Base-by-base conservation (phyloP, 1,139 yeast genomes). In the Kurtzmaniella natalensis region DNA sequence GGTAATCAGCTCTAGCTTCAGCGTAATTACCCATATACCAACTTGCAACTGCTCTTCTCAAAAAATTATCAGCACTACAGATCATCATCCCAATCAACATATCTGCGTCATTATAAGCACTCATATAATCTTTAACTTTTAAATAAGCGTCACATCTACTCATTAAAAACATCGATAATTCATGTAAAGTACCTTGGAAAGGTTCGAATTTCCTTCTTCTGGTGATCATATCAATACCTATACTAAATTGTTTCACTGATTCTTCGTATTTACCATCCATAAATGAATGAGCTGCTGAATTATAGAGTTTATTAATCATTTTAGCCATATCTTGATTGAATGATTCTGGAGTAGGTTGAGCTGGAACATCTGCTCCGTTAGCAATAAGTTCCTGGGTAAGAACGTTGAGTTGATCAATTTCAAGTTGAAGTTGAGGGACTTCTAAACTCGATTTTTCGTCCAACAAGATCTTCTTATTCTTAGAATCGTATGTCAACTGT, bases 171-270 rank as follows among this genome's bases (percentile, higher is more conserved):
- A 76, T 69, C 32, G 81, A 72, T 37, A 85, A 61, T 54, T 92
- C 97, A 49, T 83, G 89, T 37, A 88, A 60, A 25, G 89, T 82
- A 28, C 81, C 73, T 44, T 78, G 88, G 49, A 88, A 84, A 8
- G 89, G 70, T 55, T 92, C 98, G 72, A 89, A 88, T 48, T 85
- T 81, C 22, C 88, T 79, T 55, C 97, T 76, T 46, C 85, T 78
- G 41, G 75, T 63, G 14, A 89, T 83, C 78, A 88, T 76, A 37
- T 86, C 94, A 29, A 92, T 67, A 1, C 95, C 96, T 39, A 87
- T 65, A 7, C 80, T 58, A 49, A 85, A 77, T 48, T 80, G 79
- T 53, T 81, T 81, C 33, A 77, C 74, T 1, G 96, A 88, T 13
- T 87, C 96, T 4, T 64, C 66, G 43, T 70, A 71, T 49, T 82